These are phyloP conservation scores for Epichloe aotearoae DNA, from an alignment of 2,329 filamentous ascomycete species.

Conservation along the genomic window DNA sequence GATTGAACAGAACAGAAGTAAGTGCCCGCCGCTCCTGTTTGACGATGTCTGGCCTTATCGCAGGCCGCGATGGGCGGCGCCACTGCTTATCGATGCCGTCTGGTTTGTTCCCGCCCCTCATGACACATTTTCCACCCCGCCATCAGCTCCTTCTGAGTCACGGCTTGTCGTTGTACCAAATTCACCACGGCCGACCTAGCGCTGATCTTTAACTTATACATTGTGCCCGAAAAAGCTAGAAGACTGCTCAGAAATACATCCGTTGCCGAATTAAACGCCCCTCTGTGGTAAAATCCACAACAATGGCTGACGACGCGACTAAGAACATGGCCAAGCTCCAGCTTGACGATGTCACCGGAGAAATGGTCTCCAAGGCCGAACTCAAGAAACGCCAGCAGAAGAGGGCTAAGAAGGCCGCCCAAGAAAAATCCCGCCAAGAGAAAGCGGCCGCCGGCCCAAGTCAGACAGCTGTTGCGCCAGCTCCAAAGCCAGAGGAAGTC, in stretches of 20 bases:
- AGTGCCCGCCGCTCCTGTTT: no score
- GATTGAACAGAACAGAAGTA: no score
- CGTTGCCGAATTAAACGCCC: neutral
- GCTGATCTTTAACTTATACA: neutral
- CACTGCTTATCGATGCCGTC: neutral
- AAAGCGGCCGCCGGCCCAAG: slow-evolving; percentile 54
- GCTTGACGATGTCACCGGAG: slow-evolving; percentile 49
- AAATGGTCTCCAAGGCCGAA: slow-evolving; percentile 50
- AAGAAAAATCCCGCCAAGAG: slow-evolving; percentile 64
- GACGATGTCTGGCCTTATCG: neutral
- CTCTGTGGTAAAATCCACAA: slow-evolving; percentile 5
- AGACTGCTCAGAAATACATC: neutral
- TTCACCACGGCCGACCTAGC: neutral
- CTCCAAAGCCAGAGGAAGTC: slow-evolving; percentile 22
- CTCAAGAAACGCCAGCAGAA: slow-evolving; percentile 47
- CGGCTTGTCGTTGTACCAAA: neutral
- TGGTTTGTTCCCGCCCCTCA: neutral
- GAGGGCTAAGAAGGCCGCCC: slow-evolving; percentile 40
- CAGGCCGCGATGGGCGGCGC: neutral
- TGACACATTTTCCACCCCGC: slow-evolving; percentile 1
- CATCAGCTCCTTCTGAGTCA: slow-evolving; percentile 1
- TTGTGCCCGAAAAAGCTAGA: neutral
- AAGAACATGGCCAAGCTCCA: slow-evolving; percentile 42
- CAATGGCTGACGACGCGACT: slow-evolving; percentile 34
- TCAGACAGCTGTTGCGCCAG: slow-evolving; percentile 21